A percentile compares a stretch with the other conserved stretches of the same genome.
phyloP scores from a whole-genome alignment of 2,329 filamentous ascomycete species.

The Calonectria hongkongensis region DNA sequence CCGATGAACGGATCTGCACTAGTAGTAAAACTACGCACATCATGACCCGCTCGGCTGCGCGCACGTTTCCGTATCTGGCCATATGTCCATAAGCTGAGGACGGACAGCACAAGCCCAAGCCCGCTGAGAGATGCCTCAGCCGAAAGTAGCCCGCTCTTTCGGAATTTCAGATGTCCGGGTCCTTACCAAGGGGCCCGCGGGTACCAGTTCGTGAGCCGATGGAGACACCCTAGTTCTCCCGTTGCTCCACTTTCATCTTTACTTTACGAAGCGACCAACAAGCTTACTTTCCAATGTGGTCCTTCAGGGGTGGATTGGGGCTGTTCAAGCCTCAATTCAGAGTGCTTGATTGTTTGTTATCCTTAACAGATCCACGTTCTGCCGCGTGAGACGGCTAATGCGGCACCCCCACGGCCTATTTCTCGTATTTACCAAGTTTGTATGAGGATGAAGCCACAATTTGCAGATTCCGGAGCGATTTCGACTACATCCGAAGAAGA shows the following conservation, averaged over 20 bases:
- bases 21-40: constrained; percentile 21
- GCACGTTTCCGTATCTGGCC: background rate
- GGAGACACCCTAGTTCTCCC: background rate
- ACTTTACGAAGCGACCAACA: constrained; percentile 21
- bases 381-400: background rate
- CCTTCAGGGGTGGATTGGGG: background rate
- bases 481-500: background rate
- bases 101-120: background rate
- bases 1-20: constrained; percentile 16
- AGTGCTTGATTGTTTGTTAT: background rate
- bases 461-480: too few species aligned
- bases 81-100: background rate
- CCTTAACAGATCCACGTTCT: background rate
- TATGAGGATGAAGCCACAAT: background rate
- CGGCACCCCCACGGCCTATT: constrained; percentile 9
- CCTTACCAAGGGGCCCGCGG: background rate
- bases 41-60: background rate
- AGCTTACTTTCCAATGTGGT: constrained; percentile 5
- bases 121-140: background rate
- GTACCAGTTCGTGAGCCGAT: constrained; percentile 3
- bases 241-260: constrained; percentile 1
- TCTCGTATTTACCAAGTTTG: constrained; percentile 1
- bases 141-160: constrained; percentile 2
- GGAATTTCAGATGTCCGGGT: constrained; percentile 2
- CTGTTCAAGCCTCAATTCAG: constrained; percentile 6